These are phyloP conservation scores for Dictyostelium citrinum DNA, from an alignment of 78 protist genomes.

Conservation along the genomic window DNA sequence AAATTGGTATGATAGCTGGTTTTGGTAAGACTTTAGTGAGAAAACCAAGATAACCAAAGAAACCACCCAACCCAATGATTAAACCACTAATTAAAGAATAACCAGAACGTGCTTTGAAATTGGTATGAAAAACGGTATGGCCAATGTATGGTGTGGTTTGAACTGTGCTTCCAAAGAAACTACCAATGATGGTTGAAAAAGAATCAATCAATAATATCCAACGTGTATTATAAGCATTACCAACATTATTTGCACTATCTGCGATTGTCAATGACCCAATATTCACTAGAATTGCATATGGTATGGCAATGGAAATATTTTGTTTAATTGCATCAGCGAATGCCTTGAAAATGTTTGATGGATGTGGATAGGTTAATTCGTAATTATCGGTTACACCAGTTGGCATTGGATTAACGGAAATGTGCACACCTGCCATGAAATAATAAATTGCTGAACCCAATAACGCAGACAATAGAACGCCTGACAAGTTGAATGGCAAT, in stretches of 20 bases:
- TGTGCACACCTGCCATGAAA: constrained; percentile 40
- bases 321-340: constrained; percentile 24
- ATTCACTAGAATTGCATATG: constrained; percentile 66
- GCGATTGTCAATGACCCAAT: constrained; percentile 47
- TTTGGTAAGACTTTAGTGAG: constrained; percentile 37
- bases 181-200: constrained; percentile 25
- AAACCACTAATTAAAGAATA: constrained; percentile 54
- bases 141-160: constrained; percentile 76
- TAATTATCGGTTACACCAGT: neutral
- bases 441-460: constrained; percentile 41
- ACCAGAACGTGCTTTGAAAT: constrained; percentile 67
- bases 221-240: constrained; percentile 47
- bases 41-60: constrained; percentile 46
- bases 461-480: constrained; percentile 22
- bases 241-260: constrained; percentile 35
- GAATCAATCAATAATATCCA: constrained; percentile 15
- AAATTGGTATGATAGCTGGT: constrained; percentile 72
- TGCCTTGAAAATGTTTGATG: constrained; percentile 29
- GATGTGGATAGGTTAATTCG: constrained; percentile 24
- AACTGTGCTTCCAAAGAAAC: constrained; percentile 35
- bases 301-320: constrained; percentile 54
- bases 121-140: constrained; percentile 54
- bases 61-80: constrained; percentile 62
- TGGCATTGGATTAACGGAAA: constrained; percentile 38
- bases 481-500: constrained; percentile 35